Evolutionary conservation across 2,329 filamentous ascomycete species (phyloP).

Genomic region (Cadophora malorum): DNA sequence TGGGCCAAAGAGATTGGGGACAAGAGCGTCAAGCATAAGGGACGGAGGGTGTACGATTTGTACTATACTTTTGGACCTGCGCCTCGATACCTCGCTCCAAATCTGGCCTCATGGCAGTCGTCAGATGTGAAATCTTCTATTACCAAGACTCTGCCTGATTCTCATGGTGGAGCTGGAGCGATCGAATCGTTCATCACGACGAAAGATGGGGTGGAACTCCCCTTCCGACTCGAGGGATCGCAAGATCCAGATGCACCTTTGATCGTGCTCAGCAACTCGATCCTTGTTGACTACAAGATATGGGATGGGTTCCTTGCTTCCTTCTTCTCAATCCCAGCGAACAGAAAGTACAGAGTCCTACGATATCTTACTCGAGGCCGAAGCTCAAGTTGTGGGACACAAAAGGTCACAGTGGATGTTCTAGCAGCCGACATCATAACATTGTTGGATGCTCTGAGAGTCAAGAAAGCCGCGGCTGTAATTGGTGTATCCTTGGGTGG

Average conservation of each 20-base stretch:
- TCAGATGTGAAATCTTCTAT: constrained; percentile 52
- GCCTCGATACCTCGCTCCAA: constrained; percentile 66
- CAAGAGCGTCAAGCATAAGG: constrained; percentile 63
- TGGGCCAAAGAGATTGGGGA: constrained; percentile 65
- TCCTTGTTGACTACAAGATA: constrained; percentile 79
- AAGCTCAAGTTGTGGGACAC: constrained; percentile 29
- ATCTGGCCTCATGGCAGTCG: constrained; percentile 46
- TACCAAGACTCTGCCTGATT: constrained; percentile 43
- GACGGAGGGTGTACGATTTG: constrained; percentile 68
- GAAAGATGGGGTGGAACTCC: constrained; percentile 70
- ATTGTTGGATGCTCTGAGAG: constrained; percentile 72
- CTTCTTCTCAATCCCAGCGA: constrained; percentile 39
- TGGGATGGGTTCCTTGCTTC: constrained; percentile 74
- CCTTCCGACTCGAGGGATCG: constrained; percentile 79
- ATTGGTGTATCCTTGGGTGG: constrained; percentile 84
- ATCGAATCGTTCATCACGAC: constrained; percentile 74
- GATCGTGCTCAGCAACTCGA: constrained; percentile 79
- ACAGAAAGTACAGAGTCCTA: constrained; percentile 68
- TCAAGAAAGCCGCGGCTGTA: constrained; percentile 68
- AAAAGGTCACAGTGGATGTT: constrained; percentile 52
- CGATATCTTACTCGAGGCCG: constrained; percentile 78
- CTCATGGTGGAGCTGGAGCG: constrained; percentile 55
- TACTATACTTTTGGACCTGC: constrained; percentile 83
- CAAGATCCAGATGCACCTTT: constrained; percentile 70
- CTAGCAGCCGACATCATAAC: constrained; percentile 71